Base-by-base conservation (phyloP, 352 stramenopile species). In the Paralagenidium karlingii region DNA sequence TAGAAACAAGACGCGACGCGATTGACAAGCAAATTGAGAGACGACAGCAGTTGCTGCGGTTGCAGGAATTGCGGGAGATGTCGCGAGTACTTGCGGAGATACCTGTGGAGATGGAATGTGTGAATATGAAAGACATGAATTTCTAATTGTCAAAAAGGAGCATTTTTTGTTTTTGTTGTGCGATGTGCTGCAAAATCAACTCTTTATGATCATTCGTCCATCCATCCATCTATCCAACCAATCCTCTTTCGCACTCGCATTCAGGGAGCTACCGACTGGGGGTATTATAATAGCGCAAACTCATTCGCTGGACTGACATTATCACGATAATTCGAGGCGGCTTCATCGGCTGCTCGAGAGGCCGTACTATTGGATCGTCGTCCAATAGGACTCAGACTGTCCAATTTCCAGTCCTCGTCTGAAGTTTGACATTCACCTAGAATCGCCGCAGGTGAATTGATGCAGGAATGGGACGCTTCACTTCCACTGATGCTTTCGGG, bases 1-100 rank as follows among this genome's bases (percentile, higher is more conserved):
- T 86, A 13, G 66, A 78, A 38, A 34, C 38, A 29, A 60, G 82
- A 20, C 56, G 82, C 5, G 28, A n/a, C 10, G 24, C 45, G 3
- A 40, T 86, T 38, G 55, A 82, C 37, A 49, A 53, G 33, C 51
- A 70, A 19, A 50, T 86, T 4, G 55, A 54, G 21, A 64, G n/a
- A n/a, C n/a, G n/a, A n/a, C n/a, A 83, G 20, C 82, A 76, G 47
- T 53, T 40, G 31, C 58, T 82, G 54, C 34, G 60, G 26, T 40
- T 86, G n/a, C 33, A 69, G 32, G 73, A 86, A 40, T 55, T 63
- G 29, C n/a, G n/a, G 26, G 30, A 12, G 42, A 43, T 9, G 19
- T 44, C 13, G 19, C 19, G 34, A 27, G 15, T 9, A 34, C 40
- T 26, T 27, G 16, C 21, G 40, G 19, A 41, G 34, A 36, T 16